These are phyloP conservation scores for Podaxis carcinomalis DNA, from an alignment of 768 basidiomycete genomes.

Conservation along the genomic window DNA sequence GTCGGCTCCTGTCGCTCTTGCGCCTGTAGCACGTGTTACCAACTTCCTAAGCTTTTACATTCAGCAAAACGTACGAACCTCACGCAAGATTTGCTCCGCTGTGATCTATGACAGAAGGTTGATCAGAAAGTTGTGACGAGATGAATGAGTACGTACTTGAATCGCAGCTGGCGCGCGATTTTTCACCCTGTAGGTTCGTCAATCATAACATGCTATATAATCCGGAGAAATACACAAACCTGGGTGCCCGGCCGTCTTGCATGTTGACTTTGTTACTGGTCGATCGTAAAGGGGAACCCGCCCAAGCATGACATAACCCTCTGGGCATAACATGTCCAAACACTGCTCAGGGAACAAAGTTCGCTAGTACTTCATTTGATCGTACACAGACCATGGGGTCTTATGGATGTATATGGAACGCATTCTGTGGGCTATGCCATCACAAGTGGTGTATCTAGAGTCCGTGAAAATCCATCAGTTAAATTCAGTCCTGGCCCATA, in stretches of 20 bases:
- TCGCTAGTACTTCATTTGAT: background rate
- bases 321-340: slow-evolving; percentile 1
- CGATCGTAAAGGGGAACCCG: background rate
- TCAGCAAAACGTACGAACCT: slow-evolving; percentile 42
- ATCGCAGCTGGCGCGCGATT: slow-evolving; percentile 94
- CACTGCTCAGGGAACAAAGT: background rate
- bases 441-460: background rate
- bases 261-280: slow-evolving; percentile 29
- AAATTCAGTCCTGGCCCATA: too few relatives aligned
- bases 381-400: background rate
- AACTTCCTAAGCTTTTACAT: background rate
- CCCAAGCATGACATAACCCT: background rate
- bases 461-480: too few relatives aligned
- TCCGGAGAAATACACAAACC: slow-evolving; percentile 33
- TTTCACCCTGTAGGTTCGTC: slow-evolving; percentile 63
- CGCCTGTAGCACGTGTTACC: slow-evolving; percentile 47
- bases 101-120: slow-evolving; percentile 65
- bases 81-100: slow-evolving; percentile 94
- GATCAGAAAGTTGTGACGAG: slow-evolving; percentile 3
- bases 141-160: slow-evolving; percentile 51
- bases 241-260: slow-evolving; percentile 81
- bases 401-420: background rate
- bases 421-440: background rate
- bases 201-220: background rate
- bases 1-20: slow-evolving; percentile 96